Percentiles rank a stretch among this genome's conserved stretches.
Evolutionary conservation across 768 basidiomycete species (phyloP).

Genomic region (Tricholoma furcatifolium): DNA sequence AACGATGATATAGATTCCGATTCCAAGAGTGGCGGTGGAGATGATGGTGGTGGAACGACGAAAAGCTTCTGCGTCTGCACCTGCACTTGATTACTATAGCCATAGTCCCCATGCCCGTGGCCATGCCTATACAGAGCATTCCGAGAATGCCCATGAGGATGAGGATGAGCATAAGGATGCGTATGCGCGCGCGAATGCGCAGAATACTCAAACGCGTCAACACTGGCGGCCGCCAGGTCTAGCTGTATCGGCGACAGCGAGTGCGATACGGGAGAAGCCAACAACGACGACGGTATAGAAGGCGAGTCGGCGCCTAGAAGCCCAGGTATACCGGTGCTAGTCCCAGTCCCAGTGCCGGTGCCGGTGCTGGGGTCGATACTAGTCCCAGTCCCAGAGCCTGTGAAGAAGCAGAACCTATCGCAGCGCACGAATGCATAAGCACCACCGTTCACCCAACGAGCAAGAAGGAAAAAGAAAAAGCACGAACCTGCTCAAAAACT

Average conservation of each 20-base stretch:
- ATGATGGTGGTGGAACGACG: constrained; percentile 15
- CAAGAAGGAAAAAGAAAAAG: not conserved
- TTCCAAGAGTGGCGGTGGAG: no score
- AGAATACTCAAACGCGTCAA: not conserved
- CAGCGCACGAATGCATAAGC: not conserved
- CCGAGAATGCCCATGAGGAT: not conserved
- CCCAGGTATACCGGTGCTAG: no score
- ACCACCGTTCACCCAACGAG: not conserved
- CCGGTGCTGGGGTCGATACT: not conserved
- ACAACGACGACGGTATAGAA: no score
- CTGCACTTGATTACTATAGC: not conserved
- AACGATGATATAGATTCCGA: no score
- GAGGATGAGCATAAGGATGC: not conserved
- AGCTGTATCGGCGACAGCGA: no score
- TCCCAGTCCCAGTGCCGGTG: no score
- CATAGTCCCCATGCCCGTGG: no score
- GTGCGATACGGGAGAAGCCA: no score
- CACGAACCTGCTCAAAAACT: constrained; percentile 63
- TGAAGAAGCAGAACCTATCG: constrained; percentile 80
- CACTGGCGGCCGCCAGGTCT: no score
- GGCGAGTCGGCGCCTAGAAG: no score
- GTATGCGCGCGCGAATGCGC: not conserved
- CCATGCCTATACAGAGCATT: no score
- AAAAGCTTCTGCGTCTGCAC: constrained; percentile 11
- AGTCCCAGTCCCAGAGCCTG: constrained; percentile 44